Evolutionary conservation across 306 rosid genomes (phyloP), one percentile per base, ranked within the genome.

Genomic region (Ormosia emarginata): DNA sequence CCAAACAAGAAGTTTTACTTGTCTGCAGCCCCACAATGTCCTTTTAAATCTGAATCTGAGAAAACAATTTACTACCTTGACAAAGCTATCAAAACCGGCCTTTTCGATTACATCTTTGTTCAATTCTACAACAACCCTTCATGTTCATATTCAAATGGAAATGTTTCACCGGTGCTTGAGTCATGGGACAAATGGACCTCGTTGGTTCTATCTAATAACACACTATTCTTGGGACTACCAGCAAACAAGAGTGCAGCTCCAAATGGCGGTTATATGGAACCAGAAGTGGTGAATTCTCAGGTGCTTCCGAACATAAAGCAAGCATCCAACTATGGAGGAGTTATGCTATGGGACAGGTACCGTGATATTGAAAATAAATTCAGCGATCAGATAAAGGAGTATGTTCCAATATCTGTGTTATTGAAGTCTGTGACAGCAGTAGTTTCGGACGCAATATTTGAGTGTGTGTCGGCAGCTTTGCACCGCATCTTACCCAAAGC

Each of bases 101-200:
- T 87, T 8, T 85, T 92, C 10, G 90, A 92, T 43, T 72, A 82
- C 15, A 71, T 90, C 0, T 75, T 88, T 83, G 89, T 93, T 13
- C 90, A 91, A 44, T 93, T 93, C 79, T 93, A 88, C 86, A 89
- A 91, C 83, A 93, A 89, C 67, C 83, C 84, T 10, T 18, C 15
- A 0, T 91, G 94, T 36, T 82, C 81, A 2, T 91, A 81, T 13
- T 2, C 34, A 8, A 2, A 36, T 2, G 77, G 72, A 0, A 63
- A 6, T 49, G 14, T 15, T 49, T 3, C 1, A 3, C 12, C 12
- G 55, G 3, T 49, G 17, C 24, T 24, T 24, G 0, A 49, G 0
- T 49, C 93, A 1, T 90, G 90, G 93, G 47, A 67, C 7, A 65
- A 62, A 2, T 93, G 96, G 94, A 69, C 85, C 0, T 8, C 80